These are phyloP conservation scores for Allium cepa DNA, from an alignment of 106 monocot genomes.

Conservation along the genomic window DNA sequence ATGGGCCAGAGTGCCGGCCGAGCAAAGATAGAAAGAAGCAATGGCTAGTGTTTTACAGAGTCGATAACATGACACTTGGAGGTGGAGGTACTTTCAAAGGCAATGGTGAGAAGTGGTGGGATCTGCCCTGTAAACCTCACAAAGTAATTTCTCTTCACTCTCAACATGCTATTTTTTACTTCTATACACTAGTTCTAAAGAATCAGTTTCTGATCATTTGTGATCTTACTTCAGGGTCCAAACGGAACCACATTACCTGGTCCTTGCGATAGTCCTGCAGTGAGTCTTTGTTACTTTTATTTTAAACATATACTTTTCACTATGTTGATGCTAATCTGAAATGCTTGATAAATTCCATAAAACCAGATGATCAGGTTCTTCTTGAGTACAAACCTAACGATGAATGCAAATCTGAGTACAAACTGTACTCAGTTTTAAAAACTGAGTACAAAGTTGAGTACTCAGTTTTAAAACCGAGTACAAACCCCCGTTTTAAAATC, in stretches of 20 bases:
- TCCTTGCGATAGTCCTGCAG: constrained; percentile 94
- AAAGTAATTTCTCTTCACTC: constrained; percentile 32
- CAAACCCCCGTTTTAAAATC: too few relatives aligned
- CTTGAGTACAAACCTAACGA: constrained; percentile 61
- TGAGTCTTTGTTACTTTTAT: constrained; percentile 13
- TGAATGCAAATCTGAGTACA: too few relatives aligned
- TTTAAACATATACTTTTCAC: too few relatives aligned
- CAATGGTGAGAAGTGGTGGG: constrained; percentile 94
- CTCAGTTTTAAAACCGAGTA: too few relatives aligned
- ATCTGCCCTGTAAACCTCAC: constrained; percentile 97
- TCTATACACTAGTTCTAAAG: background rate
- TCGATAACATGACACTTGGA: constrained; percentile 60
- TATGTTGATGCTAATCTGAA: too few relatives aligned
- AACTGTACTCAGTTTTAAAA: too few relatives aligned
- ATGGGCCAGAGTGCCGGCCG: constrained; percentile 90
- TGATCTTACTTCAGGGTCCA: constrained; percentile 55
- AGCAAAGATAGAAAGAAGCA: constrained; percentile 61
- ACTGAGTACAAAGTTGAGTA: too few relatives aligned
- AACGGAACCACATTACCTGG: constrained; percentile 84
- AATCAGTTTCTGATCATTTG: background rate
- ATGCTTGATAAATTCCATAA: background rate
- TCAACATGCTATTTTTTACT: background rate
- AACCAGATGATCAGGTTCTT: constrained; percentile 89
- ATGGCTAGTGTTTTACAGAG: constrained; percentile 79
- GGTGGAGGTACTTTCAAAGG: constrained; percentile 81